Conservation (phyloP, 2,329 filamentous ascomycete genomes). For the Myrmaecium sp. region DNA sequence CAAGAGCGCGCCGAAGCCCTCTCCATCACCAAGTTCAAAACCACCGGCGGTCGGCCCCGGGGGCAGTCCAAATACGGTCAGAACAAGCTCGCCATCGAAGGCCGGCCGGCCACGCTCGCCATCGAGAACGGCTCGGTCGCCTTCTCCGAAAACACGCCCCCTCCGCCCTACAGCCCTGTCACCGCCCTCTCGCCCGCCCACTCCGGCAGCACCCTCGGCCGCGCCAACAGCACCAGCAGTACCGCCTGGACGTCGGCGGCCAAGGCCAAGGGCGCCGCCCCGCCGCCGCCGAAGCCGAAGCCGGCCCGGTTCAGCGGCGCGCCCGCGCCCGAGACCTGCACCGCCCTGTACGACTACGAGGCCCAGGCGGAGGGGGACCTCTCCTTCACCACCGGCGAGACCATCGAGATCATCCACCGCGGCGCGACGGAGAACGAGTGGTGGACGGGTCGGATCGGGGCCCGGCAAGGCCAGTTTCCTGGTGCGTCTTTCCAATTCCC, state of each 20-base stretch:
- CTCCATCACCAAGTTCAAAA: conserved; percentile 80
- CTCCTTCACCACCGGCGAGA: conserved; percentile 73
- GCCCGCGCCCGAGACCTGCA: conserved; percentile 58
- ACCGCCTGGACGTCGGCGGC: conserved; percentile 25
- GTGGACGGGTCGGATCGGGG: conserved; percentile 76
- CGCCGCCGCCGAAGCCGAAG: conserved; percentile 39
- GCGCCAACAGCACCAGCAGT: conserved; percentile 14
- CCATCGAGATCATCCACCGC: conserved; percentile 71
- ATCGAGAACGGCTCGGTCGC: conserved; percentile 5
- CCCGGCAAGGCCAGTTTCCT: conserved; percentile 81
- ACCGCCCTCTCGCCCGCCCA: conserved; percentile 12
- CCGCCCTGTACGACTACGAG: conserved; percentile 89
- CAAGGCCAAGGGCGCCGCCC: conserved; percentile 31
- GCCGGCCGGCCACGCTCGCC: conserved; percentile 8
- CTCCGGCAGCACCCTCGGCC: conserved; percentile 12
- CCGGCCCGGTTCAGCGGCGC: conserved; percentile 52
- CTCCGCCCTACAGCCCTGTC: conserved; percentile 23
- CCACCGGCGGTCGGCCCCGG: conserved; percentile 46
- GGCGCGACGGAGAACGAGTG: conserved; percentile 93
- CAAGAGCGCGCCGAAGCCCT: conserved; percentile 73
- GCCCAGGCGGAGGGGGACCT: conserved; percentile 89
- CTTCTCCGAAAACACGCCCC: conserved; percentile 19
- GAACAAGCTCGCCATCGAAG: conserved; percentile 20
- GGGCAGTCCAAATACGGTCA: conserved; percentile 20
- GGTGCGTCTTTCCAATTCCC: conserved; percentile 38